Percentiles rank a stretch among this genome's conserved stretches.
phyloP scores from a whole-genome alignment of 2,329 filamentous ascomycete species.

The Pseudogymnoascus sp. region DNA sequence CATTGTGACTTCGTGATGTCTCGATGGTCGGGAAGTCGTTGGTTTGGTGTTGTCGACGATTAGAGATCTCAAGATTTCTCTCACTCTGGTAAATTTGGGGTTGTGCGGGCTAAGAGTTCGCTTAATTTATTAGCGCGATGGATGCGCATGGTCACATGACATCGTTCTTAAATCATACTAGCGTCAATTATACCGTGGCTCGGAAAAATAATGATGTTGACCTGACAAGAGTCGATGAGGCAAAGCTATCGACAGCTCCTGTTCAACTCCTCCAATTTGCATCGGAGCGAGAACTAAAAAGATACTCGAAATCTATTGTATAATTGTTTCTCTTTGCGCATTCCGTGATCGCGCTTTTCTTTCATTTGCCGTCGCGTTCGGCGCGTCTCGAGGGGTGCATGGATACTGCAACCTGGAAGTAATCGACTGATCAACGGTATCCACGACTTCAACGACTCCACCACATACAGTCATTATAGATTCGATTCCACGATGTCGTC shows the following conservation, averaged over 20 bases:
- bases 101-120: slow-evolving; percentile 29
- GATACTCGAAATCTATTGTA: slow-evolving; percentile 5
- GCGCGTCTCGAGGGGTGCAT: slow-evolving; percentile 8
- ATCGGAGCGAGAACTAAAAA: slow-evolving; percentile 4
- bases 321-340: slow-evolving; percentile 8
- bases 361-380: slow-evolving; percentile 13
- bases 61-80: slow-evolving; percentile 9
- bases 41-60: slow-evolving; percentile 29
- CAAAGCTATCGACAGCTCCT: slow-evolving; percentile 3
- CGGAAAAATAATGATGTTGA: slow-evolving; percentile 10
- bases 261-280: slow-evolving; percentile 4
- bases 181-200: neutral
- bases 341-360: slow-evolving; percentile 8
- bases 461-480: neutral
- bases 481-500: slow-evolving; percentile 41
- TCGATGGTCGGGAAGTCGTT: slow-evolving; percentile 30
- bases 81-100: slow-evolving; percentile 27
- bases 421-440: neutral
- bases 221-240: slow-evolving; percentile 5
- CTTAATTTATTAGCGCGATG: slow-evolving; percentile 8
- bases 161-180: neutral
- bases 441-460: slow-evolving; percentile 9
- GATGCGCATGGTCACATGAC: slow-evolving; percentile 2
- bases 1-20: slow-evolving; percentile 38
- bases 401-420: slow-evolving; percentile 3